Evolutionary conservation across 2,329 filamentous ascomycete species (phyloP).

Genomic region (Fusarium robinianum): DNA sequence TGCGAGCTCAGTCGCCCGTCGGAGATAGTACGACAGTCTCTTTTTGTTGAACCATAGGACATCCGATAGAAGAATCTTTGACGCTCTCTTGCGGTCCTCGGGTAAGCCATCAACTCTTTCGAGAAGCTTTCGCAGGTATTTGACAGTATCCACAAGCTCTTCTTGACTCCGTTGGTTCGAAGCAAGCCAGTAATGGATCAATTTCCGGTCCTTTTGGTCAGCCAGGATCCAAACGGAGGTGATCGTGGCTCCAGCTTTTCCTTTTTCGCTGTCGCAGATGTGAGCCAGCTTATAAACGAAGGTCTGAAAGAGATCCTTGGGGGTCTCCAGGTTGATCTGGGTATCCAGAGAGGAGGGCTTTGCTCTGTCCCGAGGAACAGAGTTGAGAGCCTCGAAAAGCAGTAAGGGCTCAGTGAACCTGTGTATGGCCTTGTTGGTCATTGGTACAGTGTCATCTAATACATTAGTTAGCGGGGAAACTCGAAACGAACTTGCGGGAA

Average conservation of each 20-base stretch:
- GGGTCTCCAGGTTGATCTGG: constrained; percentile 6
- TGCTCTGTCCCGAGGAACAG: neutral
- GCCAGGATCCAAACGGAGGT: constrained; percentile 33
- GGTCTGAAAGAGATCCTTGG: constrained; percentile 11
- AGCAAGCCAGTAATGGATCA: constrained; percentile 32
- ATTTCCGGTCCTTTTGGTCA: constrained; percentile 10
- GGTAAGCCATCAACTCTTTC: neutral
- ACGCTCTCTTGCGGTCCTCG: neutral
- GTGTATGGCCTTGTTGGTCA: neutral
- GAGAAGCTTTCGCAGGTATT: constrained; percentile 7
- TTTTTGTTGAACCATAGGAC: constrained; percentile 16
- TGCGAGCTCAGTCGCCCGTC: neutral
- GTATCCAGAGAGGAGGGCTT: neutral
- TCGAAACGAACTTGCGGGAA: too few species aligned
- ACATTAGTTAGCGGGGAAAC: neutral
- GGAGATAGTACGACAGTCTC: constrained; percentile 10
- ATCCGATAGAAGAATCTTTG: constrained; percentile 1
- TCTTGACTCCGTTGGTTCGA: constrained; percentile 28
- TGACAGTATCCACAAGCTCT: constrained; percentile 9
- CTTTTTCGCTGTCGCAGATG: constrained; percentile 14
- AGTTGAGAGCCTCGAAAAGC: constrained; percentile 11
- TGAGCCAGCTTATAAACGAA: constrained; percentile 25
- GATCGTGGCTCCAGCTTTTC: constrained; percentile 8
- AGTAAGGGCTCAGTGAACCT: constrained; percentile 21
- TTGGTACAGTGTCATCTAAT: neutral